Evolutionary conservation across 345 rosid genomes (phyloP).

Genomic region (Laguncularia racemosa): DNA sequence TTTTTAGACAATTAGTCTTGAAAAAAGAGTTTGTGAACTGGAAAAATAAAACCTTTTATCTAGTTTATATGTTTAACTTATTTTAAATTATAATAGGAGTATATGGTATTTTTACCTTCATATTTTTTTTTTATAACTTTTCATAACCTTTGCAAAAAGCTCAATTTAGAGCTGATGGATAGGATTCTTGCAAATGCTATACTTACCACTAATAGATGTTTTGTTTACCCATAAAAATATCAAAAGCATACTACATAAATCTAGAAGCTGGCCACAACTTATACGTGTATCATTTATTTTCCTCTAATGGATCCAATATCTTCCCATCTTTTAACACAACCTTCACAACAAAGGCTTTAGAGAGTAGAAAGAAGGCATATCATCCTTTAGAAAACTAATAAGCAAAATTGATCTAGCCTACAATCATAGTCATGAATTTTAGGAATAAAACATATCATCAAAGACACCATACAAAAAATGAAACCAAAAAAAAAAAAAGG

Average conservation of each 20-base stretch:
- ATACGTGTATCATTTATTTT: slow-evolving; percentile 71
- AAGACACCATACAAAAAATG: slow-evolving; percentile 3
- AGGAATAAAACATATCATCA: slow-evolving; percentile 3
- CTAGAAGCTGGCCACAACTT: slow-evolving; percentile 27
- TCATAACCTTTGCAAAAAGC: too few relatives aligned
- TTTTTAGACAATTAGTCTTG: too few relatives aligned
- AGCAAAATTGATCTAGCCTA: slow-evolving; percentile 52
- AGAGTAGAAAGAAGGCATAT: slow-evolving; percentile 9
- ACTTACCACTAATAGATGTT: slow-evolving; percentile 73
- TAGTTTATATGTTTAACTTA: too few relatives aligned
- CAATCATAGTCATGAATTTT: slow-evolving; percentile 15
- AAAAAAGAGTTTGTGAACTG: too few relatives aligned
- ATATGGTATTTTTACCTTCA: too few relatives aligned
- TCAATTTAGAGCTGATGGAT: not conserved
- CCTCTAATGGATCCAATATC: slow-evolving; percentile 69
- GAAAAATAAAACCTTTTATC: too few relatives aligned
- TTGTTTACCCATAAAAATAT: slow-evolving; percentile 54
- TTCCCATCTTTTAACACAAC: slow-evolving; percentile 75
- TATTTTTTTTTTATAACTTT: too few relatives aligned
- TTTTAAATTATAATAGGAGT: too few relatives aligned
- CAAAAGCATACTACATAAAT: slow-evolving; percentile 32
- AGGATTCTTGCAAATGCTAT: not conserved
- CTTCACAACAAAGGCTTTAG: slow-evolving; percentile 81
- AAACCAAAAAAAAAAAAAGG: slow-evolving; percentile 9
- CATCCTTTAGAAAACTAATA: not conserved